phyloP scores from a whole-genome alignment of 2,329 filamentous ascomycete species.

The Onygenales sp. region DNA sequence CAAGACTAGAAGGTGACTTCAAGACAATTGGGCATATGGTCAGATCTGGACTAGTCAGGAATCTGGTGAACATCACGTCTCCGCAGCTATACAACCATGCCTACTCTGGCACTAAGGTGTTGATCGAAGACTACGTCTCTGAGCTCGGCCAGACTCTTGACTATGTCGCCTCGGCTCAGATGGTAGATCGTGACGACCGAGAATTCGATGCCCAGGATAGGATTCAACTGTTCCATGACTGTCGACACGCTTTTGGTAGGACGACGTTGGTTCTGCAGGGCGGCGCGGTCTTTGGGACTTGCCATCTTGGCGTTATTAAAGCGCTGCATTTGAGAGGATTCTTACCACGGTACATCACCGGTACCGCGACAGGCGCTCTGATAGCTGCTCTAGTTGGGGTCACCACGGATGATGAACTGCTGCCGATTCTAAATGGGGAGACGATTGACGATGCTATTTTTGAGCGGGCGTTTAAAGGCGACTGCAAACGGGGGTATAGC shows the following conservation, averaged over 20 bases:
- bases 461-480: conserved; percentile 31
- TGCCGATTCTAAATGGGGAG: conserved; percentile 64
- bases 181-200: conserved; percentile 38
- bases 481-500: conserved; percentile 13
- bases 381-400: conserved; percentile 83
- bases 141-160: conserved; percentile 74
- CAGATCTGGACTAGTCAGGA: conserved; percentile 66
- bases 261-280: conserved; percentile 81
- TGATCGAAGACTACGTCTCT: conserved; percentile 85
- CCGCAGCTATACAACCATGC: conserved; percentile 74
- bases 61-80: conserved; percentile 82
- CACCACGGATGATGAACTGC: conserved; percentile 76
- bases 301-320: conserved; percentile 83
- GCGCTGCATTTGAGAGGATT: conserved; percentile 71
- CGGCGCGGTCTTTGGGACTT: conserved; percentile 83
- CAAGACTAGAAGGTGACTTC: conserved; percentile 62
- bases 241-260: conserved; percentile 76
- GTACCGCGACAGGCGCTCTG: conserved; percentile 80
- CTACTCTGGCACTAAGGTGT: conserved; percentile 77
- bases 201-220: conserved; percentile 65
- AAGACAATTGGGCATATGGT: conserved; percentile 68
- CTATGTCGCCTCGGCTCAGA: conserved; percentile 61
- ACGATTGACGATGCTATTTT: conserved; percentile 79
- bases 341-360: conserved; percentile 81
- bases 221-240: conserved; percentile 77